phyloP scores from a whole-genome alignment of 148 eudicot genomes.

The Fallopia convolvulus region DNA sequence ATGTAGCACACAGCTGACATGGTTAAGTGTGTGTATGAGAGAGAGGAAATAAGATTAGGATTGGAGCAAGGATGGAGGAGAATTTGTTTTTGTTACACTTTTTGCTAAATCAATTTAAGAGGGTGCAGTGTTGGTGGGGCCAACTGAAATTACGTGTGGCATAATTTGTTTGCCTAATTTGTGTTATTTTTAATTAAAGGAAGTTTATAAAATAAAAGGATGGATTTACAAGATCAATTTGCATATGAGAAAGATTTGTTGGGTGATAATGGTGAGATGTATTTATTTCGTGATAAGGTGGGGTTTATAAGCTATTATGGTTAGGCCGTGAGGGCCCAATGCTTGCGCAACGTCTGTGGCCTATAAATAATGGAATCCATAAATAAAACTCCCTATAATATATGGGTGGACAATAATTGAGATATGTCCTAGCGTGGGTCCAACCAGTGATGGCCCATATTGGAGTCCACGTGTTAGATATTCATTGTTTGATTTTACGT shows the following conservation, averaged over 20 bases:
- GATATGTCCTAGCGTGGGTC: neutral
- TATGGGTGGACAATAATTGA: neutral
- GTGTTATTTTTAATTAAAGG: too few relatives aligned
- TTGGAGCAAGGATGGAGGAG: neutral
- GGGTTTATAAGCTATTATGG: neutral
- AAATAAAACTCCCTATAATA: too few relatives aligned
- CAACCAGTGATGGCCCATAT: neutral
- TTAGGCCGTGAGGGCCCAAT: too few relatives aligned
- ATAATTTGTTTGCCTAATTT: too few relatives aligned
- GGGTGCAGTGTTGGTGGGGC: neutral
- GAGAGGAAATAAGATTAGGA: too few relatives aligned
- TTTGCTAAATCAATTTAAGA: neutral
- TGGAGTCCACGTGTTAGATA: neutral
- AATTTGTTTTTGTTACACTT: neutral
- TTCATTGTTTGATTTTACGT: neutral
- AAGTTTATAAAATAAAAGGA: too few relatives aligned
- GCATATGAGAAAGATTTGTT: neutral
- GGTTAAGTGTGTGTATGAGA: neutral
- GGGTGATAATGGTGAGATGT: neutral
- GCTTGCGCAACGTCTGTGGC: too few relatives aligned
- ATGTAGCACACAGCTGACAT: conserved; percentile 15
- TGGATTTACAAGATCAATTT: too few relatives aligned
- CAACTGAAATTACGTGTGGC: too few relatives aligned
- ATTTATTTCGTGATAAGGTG: neutral
- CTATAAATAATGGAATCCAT: too few relatives aligned